Evolutionary conservation across 2,329 filamentous ascomycete species (phyloP), one percentile per base, ranked within the genome.

Genomic region (Myriosclerotinia curreyana): DNA sequence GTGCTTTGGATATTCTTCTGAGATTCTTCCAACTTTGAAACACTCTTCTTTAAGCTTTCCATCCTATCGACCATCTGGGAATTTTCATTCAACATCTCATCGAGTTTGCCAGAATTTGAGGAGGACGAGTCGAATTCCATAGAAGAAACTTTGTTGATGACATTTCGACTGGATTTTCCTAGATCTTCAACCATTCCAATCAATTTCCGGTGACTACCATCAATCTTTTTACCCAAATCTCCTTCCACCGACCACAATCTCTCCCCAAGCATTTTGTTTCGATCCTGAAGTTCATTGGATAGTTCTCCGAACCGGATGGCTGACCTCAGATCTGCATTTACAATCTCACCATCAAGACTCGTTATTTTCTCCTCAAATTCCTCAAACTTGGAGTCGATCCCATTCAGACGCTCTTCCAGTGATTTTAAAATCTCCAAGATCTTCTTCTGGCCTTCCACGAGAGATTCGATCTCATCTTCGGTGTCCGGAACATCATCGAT

Each of bases 251-350:
- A 68, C 66, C 66, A 69, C 17, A 70, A 34, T 34, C 68, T 50
- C 20, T 69, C 66, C 15, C 65, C 62, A 22, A 70, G 50, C 44
- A 66, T 69, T 31, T 67, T 62, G 46, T 70, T 70, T 22, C 69
- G 64, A 31, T 70, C 69, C 36, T 69, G 69, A 12, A 70, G 63
- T 49, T 70, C 69, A 60, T 70, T 70, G 11, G 67, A 69, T n/a
- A 70, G 58, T 36, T 70, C 69, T 12, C 69, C 69, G 50, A 70
- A 70, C 4, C 69, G 56, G 25, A 70, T 66, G 14, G 69, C 69
- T 15, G 69, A 69, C 49, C 68, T 62, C 44, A 70, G 46, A 56
- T 70, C 69, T 6, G 67, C 66, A 61, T 66, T 67, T 5, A 66
- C 66, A 15, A 69, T 62, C 48, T 65, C 58, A 15, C 66, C 66